Conservation (phyloP, 768 basidiomycete genomes). For the Mrakia gelida region DNA sequence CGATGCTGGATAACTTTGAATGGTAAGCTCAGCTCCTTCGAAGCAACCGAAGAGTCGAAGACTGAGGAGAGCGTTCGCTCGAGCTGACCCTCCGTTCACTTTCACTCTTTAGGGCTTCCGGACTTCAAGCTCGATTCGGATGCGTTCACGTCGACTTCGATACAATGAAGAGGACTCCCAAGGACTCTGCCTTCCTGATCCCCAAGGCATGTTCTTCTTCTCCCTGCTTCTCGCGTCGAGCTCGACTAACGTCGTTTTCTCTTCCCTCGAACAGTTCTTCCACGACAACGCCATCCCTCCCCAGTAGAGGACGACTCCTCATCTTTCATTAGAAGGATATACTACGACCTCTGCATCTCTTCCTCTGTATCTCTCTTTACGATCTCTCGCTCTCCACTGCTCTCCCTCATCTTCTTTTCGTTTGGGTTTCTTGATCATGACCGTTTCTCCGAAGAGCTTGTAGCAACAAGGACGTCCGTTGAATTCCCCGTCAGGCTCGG, state of each 20-base stretch:
- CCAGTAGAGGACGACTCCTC: background rate
- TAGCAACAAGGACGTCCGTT: too few relatives aligned
- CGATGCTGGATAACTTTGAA: constrained; percentile 28
- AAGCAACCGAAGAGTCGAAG: background rate
- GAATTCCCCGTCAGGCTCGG: too few relatives aligned
- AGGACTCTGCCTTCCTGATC: constrained; percentile 59
- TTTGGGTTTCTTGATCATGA: too few relatives aligned
- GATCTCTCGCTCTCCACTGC: too few relatives aligned
- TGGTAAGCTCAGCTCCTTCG: background rate
- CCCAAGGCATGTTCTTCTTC: constrained; percentile 36
- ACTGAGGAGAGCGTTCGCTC: background rate
- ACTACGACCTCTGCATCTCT: too few relatives aligned
- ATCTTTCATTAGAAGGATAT: too few relatives aligned
- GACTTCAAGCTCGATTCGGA: constrained; percentile 64
- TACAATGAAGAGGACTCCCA: constrained; percentile 63
- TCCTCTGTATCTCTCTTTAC: too few relatives aligned
- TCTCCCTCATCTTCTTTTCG: too few relatives aligned
- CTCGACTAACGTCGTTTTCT: background rate
- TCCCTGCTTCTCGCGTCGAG: too few relatives aligned
- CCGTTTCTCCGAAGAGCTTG: too few relatives aligned
- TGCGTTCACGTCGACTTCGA: constrained; percentile 67
- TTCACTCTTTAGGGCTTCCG: constrained; percentile 53
- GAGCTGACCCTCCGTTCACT: background rate
- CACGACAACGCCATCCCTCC: background rate
- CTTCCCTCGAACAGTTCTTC: constrained; percentile 4